phyloP scores from a whole-genome alignment of 768 basidiomycete genomes.

The Grammothele lineata region DNA sequence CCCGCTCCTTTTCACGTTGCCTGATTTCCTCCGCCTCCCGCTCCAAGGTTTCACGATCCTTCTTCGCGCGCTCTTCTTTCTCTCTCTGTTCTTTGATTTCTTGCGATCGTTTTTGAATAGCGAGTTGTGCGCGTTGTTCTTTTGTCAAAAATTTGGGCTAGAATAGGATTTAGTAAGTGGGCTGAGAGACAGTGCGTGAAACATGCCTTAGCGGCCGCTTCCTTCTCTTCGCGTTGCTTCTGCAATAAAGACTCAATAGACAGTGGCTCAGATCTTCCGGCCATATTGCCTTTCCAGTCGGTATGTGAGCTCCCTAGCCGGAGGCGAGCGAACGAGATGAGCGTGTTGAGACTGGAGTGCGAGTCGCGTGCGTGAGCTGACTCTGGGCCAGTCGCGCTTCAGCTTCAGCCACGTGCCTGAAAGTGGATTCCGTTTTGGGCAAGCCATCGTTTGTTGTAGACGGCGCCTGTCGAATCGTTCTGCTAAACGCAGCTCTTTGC shows the following conservation, averaged over 20 bases:
- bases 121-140: slow-evolving; percentile 85
- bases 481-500: too few relatives aligned
- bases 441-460: background rate
- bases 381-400: too few relatives aligned
- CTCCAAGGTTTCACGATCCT: slow-evolving; percentile 71
- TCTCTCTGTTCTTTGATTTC: slow-evolving; percentile 76
- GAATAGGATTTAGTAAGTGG: too few relatives aligned
- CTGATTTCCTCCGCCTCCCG: slow-evolving; percentile 66
- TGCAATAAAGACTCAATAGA: slow-evolving; percentile 86
- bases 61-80: slow-evolving; percentile 53
- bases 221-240: slow-evolving; percentile 85
- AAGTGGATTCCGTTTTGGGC: background rate
- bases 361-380: too few relatives aligned
- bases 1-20: slow-evolving; percentile 43
- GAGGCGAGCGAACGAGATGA: too few relatives aligned
- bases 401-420: slow-evolving; percentile 8
- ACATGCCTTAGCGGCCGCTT: slow-evolving; percentile 82
- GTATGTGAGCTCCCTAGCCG: background rate
- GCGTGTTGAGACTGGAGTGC: too few relatives aligned
- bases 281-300: slow-evolving; percentile 29
- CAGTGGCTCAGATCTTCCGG: slow-evolving; percentile 61
- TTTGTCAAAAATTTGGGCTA: slow-evolving; percentile 94
- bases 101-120: slow-evolving; percentile 80
- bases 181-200: too few relatives aligned
- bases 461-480: background rate